Conservation (phyloP, 192 early-diverging fungal genomes). For the Backusella australiensis region DNA sequence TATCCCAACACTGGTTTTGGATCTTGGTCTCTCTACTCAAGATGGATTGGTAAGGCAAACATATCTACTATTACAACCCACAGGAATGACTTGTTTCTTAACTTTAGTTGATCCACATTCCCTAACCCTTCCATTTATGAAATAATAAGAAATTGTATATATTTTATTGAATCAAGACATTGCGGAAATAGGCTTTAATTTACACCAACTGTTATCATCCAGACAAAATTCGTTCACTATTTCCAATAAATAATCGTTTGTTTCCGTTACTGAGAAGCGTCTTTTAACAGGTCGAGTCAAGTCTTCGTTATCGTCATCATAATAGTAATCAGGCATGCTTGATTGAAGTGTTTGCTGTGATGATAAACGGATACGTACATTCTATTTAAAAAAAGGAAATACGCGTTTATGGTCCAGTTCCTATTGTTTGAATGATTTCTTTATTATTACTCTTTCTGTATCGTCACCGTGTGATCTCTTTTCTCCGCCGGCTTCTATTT, state of each 20-base stretch:
- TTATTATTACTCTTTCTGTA: background rate
- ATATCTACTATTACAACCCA: too few relatives aligned
- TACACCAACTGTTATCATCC: background rate
- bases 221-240: background rate
- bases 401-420: background rate
- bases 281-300: background rate
- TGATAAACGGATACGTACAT: background rate
- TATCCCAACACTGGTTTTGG: too few relatives aligned
- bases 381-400: background rate
- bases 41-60: too few relatives aligned
- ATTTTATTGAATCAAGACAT: background rate
- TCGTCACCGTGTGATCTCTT: background rate
- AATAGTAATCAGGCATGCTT: background rate
- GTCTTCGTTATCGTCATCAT: background rate
- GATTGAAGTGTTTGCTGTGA: background rate
- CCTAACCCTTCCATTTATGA: too few relatives aligned
- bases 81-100: too few relatives aligned
- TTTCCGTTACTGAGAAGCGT: background rate
- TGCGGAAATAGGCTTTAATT: background rate
- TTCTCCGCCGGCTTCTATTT: background rate
- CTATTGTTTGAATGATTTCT: background rate
- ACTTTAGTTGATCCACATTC: too few relatives aligned
- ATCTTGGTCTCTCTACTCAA: too few relatives aligned
- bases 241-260: background rate
- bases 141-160: too few relatives aligned